Percentiles rank a stretch among this genome's conserved stretches.
These are phyloP conservation scores for Caulochytrium protostelioides DNA, from an alignment of 371 early-diverging fungal species.

Conservation along the genomic window DNA sequence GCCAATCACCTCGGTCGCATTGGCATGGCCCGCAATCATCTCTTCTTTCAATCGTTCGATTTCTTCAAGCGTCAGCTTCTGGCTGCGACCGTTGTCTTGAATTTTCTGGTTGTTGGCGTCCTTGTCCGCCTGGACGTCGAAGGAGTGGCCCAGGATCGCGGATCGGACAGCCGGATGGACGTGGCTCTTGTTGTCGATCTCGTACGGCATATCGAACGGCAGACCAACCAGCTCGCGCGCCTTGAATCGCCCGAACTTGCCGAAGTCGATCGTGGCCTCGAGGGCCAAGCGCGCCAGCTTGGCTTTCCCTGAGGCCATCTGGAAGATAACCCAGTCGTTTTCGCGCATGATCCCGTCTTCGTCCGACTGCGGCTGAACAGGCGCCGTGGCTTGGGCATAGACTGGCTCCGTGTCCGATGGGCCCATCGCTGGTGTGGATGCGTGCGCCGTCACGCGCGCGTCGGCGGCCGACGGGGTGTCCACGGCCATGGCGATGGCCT, in stretches of 20 bases:
- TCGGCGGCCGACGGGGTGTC: too few relatives aligned
- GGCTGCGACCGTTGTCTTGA: conserved; percentile 43
- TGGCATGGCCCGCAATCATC: conserved; percentile 42
- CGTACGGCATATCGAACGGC: conserved; percentile 61
- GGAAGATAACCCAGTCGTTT: conserved; percentile 44
- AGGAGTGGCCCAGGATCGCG: background rate
- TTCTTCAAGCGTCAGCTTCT: conserved; percentile 59
- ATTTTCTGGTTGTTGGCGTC: conserved; percentile 67
- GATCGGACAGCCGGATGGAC: background rate
- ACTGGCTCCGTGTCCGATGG: background rate
- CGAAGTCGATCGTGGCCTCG: conserved; percentile 41
- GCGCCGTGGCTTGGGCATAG: background rate
- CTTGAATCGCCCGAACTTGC: conserved; percentile 79
- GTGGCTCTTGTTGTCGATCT: conserved; percentile 37
- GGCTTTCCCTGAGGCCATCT: conserved; percentile 64
- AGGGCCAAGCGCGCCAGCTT: conserved; percentile 32
- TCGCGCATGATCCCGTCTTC: conserved; percentile 22
- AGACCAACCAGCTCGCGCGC: conserved; percentile 55
- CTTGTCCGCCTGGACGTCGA: conserved; percentile 30
- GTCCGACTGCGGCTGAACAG: background rate
- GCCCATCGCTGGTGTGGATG: background rate
- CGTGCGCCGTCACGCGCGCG: background rate
- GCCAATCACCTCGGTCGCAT: conserved; percentile 40
- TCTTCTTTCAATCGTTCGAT: conserved; percentile 60
- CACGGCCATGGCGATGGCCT: too few relatives aligned